Evolutionary conservation across 2,329 filamentous ascomycete genomes (phyloP).

Genomic region (Epicoccum sorghinum): DNA sequence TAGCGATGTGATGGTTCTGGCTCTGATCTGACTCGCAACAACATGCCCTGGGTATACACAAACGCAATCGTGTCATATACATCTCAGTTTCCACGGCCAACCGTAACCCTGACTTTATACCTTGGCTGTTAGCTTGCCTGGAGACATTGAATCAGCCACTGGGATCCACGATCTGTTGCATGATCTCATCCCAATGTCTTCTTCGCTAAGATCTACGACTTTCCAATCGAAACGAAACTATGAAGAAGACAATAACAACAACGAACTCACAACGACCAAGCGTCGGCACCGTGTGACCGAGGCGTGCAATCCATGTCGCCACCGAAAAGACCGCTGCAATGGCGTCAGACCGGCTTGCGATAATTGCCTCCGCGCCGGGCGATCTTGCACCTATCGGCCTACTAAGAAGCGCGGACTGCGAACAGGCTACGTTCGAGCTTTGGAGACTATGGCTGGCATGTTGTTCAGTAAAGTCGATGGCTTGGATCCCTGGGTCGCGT

Average conservation of each 20-base stretch:
- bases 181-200: not conserved
- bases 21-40: no score
- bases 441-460: not conserved
- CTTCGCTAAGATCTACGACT: not conserved
- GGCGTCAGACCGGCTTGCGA: not conserved
- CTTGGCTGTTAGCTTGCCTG: no score
- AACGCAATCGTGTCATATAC: not conserved
- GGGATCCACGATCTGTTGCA: no score
- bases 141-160: no score
- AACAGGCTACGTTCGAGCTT: conserved; percentile 3
- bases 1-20: no score
- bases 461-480: not conserved
- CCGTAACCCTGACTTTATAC: no score
- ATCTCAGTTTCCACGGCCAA: no score
- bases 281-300: not conserved
- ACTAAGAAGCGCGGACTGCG: conserved; percentile 1
- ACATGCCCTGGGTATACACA: no score
- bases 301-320: not conserved
- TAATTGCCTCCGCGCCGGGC: conserved; percentile 1
- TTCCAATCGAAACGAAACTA: not conserved
- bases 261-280: not conserved
- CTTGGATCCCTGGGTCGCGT: not conserved
- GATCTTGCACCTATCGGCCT: not conserved
- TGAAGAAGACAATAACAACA: not conserved
- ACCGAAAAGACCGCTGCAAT: conserved; percentile 3